Base-by-base conservation (phyloP, 257 asterid species). In the Nicotiana benthamiana region DNA sequence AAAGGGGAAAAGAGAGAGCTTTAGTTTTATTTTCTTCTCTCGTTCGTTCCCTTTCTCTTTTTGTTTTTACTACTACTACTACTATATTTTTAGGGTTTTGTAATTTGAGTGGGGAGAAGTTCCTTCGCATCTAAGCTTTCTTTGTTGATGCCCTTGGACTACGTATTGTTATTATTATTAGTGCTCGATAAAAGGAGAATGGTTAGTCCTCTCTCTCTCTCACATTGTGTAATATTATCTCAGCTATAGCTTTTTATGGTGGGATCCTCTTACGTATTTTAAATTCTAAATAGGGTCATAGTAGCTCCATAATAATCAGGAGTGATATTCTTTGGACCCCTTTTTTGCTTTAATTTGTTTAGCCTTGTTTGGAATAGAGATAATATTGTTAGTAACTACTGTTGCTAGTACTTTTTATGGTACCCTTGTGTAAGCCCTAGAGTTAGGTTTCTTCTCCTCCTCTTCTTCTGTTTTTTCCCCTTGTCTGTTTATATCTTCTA, bases 51-150 rank as follows among this genome's bases (percentile, higher is more conserved):
- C 65, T 24, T 48, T 80, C 70, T 80, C 80, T 72, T 82, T 86
- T 86, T 84, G 83, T 84, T 84, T 68, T 79, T 67, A 75, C 82
- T 79, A 75, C 82, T 79, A 62, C 13, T 80, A 63, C 13, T 80
- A 46, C 53, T 66, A 67, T 65, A 75, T 79, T 70, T 79, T 83
- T 82, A 82, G 87, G 90, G 88, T 83, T 87, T 79, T 64, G 46
- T 26, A 32, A 20, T 62, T 63, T 84, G 84, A 81, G 84, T 87
- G 83, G 87, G 87, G 17, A 83, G 77, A 68, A 84, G 74, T 84
- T 87, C 78, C 90, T 87, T 87, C 80, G 86, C 85, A 82, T 84
- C 82, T 79, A 87, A 87, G 90, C 85, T 87, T 75, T 63, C 82
- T 63, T 75, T 28, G 61, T 80, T 32, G 67, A 65, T 61, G 80